Base-by-base conservation (phyloP, 495 filamentous ascomycete species). In the Aspergillus asperescens region DNA sequence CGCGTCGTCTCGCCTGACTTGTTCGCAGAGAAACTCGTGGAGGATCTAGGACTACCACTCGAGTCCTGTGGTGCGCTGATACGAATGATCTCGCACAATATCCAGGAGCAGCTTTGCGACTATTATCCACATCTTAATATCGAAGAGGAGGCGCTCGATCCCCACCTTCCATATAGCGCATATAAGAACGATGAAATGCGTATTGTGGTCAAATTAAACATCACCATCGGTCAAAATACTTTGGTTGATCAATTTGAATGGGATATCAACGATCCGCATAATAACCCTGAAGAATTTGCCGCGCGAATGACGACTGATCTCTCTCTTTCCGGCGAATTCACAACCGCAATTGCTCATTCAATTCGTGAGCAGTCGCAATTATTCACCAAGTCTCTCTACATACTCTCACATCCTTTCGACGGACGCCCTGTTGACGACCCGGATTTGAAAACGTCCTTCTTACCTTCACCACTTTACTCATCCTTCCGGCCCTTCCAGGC, bases 141-240 rank as follows among this genome's bases (percentile, higher is more conserved):
- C 40, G 84, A 91, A 45, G 93, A 98, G 59, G 91, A 94, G 50
- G 80, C 93, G 6, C 75, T 96, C 41, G 93, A 97, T 64, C 87
- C 90, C 2, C 85, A 89, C 59, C 75, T 93, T 9, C 92, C 93
- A 2, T 98, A 97, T 65, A 81, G 78, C 34, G 91, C 93, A 4
- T 95, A 96, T 73, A 96, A 96, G 66, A 93, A 98, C 60, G 94
- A 98, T 60, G 93, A 98, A 70, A 96, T 98, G 92, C 84, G 93
- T 49, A 90, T 98, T 25, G 71, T 90, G 16, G 81, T 98, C 59
- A 96, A 96, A 68, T 76, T 98, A 34, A 95, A 98, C 64, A 96
- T 98, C 62, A 97, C 93, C 20, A 96, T 98, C 65, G 94, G 93
- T 2, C 86, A 88, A 54, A 88, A 95, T 65, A 96, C 91, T 1